Base-by-base conservation (phyloP, 331 rosid genomes). In the Rosa hybrid region DNA sequence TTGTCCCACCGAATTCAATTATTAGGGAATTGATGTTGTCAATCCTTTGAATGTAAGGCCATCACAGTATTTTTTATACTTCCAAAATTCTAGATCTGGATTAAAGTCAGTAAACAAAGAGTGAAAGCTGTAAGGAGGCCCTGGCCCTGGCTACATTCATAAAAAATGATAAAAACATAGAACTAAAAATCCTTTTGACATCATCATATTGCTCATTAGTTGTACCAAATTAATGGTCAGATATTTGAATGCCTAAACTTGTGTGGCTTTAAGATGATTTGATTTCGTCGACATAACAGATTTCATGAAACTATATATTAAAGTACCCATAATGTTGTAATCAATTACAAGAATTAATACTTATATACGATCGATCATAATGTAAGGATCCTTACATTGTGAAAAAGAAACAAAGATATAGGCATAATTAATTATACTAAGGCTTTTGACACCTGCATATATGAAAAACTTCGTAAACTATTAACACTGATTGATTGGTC, bases 1-100 rank as follows among this genome's bases (percentile, higher is more conserved):
- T 54, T 74, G 50, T 20, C 68, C 78, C 57, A 59, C 59, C 9
- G 42, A 75, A 14, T 59, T 34, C 44, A 75, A 75, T 75, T 75
- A 75, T 59, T 74, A n/a, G 53, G 72, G 72, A 68, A 68, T 64
- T 68, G 48, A 38, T 67, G 49, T 67, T 67, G 25, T 68, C 49
- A 68, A 39, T 41, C 27, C 25, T 68, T 68, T 16, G 50, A 41
- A 68, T 68, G 13, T 17, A 67, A 67, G 46, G 71, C 48, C 71
- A 74, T 51, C 51, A 20, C 16, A 14, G 45, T 53, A 73, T 11
- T 51, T 8, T 45, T 64, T 30, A 14, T 27, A 30, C 44, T 64
- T 64, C 34, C 34, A 38, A 5, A 71, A 18, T 51, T 73, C 13
- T 5, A 27, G 41, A 34, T 74, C 17, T 56, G 65, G 68, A 56